Base-by-base conservation (phyloP, 2,329 filamentous ascomycete species). In the Rhynchosporium agropyri region DNA sequence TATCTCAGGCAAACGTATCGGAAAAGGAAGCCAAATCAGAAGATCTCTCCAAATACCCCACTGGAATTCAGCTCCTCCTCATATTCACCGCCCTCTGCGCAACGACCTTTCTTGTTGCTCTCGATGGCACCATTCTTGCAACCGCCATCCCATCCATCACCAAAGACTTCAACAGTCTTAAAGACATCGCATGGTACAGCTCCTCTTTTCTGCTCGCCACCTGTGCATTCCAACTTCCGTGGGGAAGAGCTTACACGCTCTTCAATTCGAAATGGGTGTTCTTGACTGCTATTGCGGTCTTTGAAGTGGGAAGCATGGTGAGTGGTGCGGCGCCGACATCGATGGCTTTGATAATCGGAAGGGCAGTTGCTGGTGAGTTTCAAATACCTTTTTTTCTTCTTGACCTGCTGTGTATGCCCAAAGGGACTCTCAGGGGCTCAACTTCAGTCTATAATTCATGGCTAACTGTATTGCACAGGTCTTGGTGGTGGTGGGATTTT, bases 71-170 rank as follows among this genome's bases (percentile, higher is more conserved):
- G n/a, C 58, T 66, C 15, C 29, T 49, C n/a, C 29, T 64, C 1
- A 58, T 68, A 42, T 53, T 66, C 15, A 31, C 60, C 12, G 49
- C 64, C 9, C 48, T 66, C 10, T 68, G 62, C 60, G n/a, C 61
- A 15, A 45, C 58, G 10, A 54, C 60, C 26, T 68, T 68, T 48
- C 57, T 68, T 2, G 62, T 66, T 3, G 64, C 66, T 4, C 36
- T 68, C 60, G 57, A 63, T 28, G 50, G 43, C 6, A 63, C 62
- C 63, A 72, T 73, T 36, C 61, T 70, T 42, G 71, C 71, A 1
- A 75, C 73, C 4, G 75, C 74, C 4, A 76, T 76, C 43, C 76
- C 76, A 4, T 71, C 72, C 33, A 77, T 78, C 48, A 76, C 76
- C 1, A 43, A 63, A 20, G 67, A 72, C n/a, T 77, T 77, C 64